Base-by-base conservation (phyloP, 2,329 filamentous ascomycete species). In the Cadophora luteo-olivacea region DNA sequence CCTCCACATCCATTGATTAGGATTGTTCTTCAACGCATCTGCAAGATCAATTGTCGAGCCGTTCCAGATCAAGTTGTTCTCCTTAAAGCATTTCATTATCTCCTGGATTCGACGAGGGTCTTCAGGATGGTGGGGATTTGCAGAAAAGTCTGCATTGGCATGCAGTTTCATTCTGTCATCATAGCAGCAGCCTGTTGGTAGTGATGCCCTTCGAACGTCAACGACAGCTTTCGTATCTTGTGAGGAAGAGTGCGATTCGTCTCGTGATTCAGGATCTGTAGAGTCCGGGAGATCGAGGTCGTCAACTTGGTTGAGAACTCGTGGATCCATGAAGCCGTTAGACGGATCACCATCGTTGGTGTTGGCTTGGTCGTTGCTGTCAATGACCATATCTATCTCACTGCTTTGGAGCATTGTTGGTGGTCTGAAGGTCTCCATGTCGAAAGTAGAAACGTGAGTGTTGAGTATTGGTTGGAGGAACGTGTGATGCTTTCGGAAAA, bases 161-260 rank as follows among this genome's bases (percentile, higher is more conserved):
- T 99, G 96, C 69, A 97, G 91, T 69, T 96, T 93, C 96, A 99
- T 99, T 38, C 95, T 89, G 67, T 93, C 90, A 81, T 99, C 96
- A 78, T 98, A 99, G 73, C 92, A 95, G 70, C 91, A 89, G 3
- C 92, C 92, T 0, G 92, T 94, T 0, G 91, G 87, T 1, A 92
- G 70, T 45, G 64, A 69, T 3, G 66, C 65, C 65, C 65, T 73
- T 24, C 75, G 69, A 38, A 64, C 16, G 7, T 32, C 45, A 16
- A 68, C 33, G 24, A 54, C 57, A 11, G 49, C 5, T 24, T 69
- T 64, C 41, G 64, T 54, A 24, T 51, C 55, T 45, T 61, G 57
- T 51, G 62, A 60, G 32, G 71, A 68, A 14, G 51, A 38, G 57
- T 70, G 54, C 5, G 73, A 71, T 9, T 72, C 68, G 12, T 68